Evolutionary conservation across 108 stramenopile genomes (phyloP).

Genomic region (Mayamaea pseudoterrestris): DNA sequence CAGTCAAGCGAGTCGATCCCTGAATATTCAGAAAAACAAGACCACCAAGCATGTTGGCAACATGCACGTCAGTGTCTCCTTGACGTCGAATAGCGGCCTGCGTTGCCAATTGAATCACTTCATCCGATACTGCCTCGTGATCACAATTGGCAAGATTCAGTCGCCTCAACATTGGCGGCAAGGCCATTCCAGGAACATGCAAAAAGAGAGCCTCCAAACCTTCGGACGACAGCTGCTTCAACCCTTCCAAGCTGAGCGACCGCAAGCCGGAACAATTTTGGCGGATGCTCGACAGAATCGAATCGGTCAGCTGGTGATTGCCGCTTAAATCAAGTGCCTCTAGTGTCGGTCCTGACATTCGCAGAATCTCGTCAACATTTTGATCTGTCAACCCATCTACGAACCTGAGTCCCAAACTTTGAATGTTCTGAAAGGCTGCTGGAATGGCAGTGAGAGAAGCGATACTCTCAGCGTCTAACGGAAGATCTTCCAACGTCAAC

Average conservation of each 20-base stretch:
- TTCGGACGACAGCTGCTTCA: conserved; percentile 45
- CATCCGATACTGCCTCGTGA: conserved; percentile 57
- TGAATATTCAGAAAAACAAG: conserved; percentile 29
- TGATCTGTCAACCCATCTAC: conserved; percentile 38
- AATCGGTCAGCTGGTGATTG: conserved; percentile 52
- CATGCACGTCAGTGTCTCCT: background rate
- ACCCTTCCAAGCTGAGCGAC: conserved; percentile 36
- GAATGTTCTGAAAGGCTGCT: conserved; percentile 32
- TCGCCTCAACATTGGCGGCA: conserved; percentile 46
- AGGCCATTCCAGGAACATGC: conserved; percentile 30
- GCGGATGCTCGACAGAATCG: conserved; percentile 49
- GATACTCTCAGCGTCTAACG: conserved; percentile 25
- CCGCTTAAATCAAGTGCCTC: conserved; percentile 51
- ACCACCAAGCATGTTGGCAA: conserved; percentile 13
- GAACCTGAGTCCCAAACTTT: conserved; percentile 42
- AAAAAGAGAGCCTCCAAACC: conserved; percentile 68
- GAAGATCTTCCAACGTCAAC: conserved; percentile 49
- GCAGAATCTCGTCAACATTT: conserved; percentile 30
- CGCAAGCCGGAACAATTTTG: conserved; percentile 35
- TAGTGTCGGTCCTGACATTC: conserved; percentile 20
- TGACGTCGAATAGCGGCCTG: conserved; percentile 26
- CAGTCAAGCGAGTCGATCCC: conserved; percentile 28
- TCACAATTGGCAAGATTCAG: conserved; percentile 42
- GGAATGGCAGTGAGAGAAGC: conserved; percentile 20
- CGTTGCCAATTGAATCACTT: conserved; percentile 36